Conservation (phyloP, 1,284 basidiomycete genomes). For the Caloboletus firmus region DNA sequence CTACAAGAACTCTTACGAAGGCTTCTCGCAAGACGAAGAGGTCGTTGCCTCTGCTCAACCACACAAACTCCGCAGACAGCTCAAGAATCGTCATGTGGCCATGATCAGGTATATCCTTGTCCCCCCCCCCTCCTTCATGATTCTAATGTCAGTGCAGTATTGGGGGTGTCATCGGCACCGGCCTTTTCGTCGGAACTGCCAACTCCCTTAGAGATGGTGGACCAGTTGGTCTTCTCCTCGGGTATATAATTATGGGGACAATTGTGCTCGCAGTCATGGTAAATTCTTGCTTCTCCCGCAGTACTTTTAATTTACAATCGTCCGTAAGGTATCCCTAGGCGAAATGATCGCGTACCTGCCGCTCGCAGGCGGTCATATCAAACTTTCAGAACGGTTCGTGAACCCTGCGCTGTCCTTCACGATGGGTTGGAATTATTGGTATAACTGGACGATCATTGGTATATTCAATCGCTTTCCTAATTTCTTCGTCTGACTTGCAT, state of each 20-base stretch:
- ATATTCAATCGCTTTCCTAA: constrained; percentile 15
- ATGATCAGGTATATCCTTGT: constrained; percentile 57
- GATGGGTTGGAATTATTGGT: constrained; percentile 74
- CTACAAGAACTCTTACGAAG: constrained; percentile 8
- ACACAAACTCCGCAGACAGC: constrained; percentile 48
- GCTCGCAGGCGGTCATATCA: constrained; percentile 61
- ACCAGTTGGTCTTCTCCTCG: constrained; percentile 63
- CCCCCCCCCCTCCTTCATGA: background rate
- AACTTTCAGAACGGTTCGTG: constrained; percentile 68
- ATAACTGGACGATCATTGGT: constrained; percentile 59
- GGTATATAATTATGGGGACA: constrained; percentile 59
- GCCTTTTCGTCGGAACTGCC: constrained; percentile 67
- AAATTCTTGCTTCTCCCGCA: constrained; percentile 4
- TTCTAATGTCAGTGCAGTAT: constrained; percentile 39
- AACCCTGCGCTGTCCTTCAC: constrained; percentile 68
- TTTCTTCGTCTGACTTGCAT: constrained; percentile 2
- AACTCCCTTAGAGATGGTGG: constrained; percentile 55
- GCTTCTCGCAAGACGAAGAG: constrained; percentile 28
- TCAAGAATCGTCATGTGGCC: constrained; percentile 68
- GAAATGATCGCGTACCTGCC: constrained; percentile 49
- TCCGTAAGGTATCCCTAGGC: constrained; percentile 37
- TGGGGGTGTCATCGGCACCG: constrained; percentile 76
- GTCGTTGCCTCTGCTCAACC: constrained; percentile 3
- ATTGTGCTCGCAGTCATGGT: constrained; percentile 66
- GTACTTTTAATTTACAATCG: background rate